Evolutionary conservation across 78 protist species (phyloP).

Genomic region (Dictyostelium firmibasis): DNA sequence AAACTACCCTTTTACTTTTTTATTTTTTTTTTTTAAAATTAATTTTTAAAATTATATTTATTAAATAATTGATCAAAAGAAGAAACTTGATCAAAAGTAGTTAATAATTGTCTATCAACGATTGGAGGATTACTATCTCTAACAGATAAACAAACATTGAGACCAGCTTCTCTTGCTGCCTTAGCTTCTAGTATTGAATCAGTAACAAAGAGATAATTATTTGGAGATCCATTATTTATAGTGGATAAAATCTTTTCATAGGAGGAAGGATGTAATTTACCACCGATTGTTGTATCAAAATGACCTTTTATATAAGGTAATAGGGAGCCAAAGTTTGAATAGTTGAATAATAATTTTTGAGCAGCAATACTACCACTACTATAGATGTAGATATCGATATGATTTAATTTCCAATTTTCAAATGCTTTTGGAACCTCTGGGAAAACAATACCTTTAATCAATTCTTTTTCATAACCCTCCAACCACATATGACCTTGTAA

Average conservation of each 20-base stretch:
- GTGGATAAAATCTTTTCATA: slow-evolving; percentile 56
- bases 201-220: slow-evolving; percentile 75
- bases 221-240: neutral
- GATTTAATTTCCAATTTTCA: slow-evolving; percentile 17
- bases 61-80: slow-evolving; percentile 37
- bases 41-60: slow-evolving; percentile 32
- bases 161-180: slow-evolving; percentile 55
- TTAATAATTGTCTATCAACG: neutral
- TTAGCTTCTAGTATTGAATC: slow-evolving; percentile 85
- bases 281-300: slow-evolving; percentile 86
- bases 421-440: slow-evolving; percentile 82
- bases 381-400: slow-evolving; percentile 80
- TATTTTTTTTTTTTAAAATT: neutral
- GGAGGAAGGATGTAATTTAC: slow-evolving; percentile 46
- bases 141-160: slow-evolving; percentile 3
- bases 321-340: slow-evolving; percentile 65
- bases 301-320: slow-evolving; percentile 71
- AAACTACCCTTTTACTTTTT: neutral
- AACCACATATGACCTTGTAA: slow-evolving; percentile 93
- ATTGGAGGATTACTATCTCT: slow-evolving; percentile 63
- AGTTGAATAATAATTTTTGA: slow-evolving; percentile 87
- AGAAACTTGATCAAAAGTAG: slow-evolving; percentile 1
- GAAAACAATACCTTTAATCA: slow-evolving; percentile 56
- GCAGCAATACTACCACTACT: slow-evolving; percentile 87
- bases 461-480: slow-evolving; percentile 81